Evolutionary conservation across 495 filamentous ascomycete genomes (phyloP), one percentile per base, ranked within the genome.

Genomic region (Hypoxylon cercidicola): DNA sequence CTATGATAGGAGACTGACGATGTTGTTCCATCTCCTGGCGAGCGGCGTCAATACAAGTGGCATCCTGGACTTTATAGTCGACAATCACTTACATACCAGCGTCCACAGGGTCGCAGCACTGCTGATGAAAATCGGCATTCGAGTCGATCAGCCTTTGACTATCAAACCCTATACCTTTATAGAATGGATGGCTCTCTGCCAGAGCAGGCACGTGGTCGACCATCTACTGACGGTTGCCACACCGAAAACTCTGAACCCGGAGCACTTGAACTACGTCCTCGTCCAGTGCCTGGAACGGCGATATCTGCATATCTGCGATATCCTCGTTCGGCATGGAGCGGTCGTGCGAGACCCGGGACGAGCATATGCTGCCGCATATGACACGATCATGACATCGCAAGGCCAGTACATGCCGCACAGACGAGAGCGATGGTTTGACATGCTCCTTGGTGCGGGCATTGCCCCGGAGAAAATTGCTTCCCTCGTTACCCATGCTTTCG

Each of bases 291-390:
- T 40, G 2, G 11, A 6, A 1, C 39, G 5, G 7, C 1, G 8
- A 8, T 16, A 19, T 16, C 12, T n/a, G 13, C 6, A 2, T 7
- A 15, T 11, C 11, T 52, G 49, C 19, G 12, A 15, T 1, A 10
- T 40, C 49, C 34, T 52, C 8, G 10, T 23, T 23, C 19, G 12
- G 5, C 49, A 52, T 9, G 49, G 49, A n/a, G 49, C 49, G 5
- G 18, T 18, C 12, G 15, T 37, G 12, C n/a, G 12, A 52, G 15
- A 39, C 8, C 13, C 21, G 32, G n/a, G 23, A 2, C 15, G 7
- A 10, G 20, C 21, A 28, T 47, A 28, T 28, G 4, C 45, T 6
- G 3, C 21, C n/a, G 39, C 39, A 6, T 41, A 2, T 3, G 4
- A 15, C 16, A 6, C 3, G 16, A 41, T 41, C 12, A 8, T 1